Evolutionary conservation across 139 green algal species (phyloP), one percentile per base, ranked within the genome.

Genomic region (Chlamydomonas applanata): DNA sequence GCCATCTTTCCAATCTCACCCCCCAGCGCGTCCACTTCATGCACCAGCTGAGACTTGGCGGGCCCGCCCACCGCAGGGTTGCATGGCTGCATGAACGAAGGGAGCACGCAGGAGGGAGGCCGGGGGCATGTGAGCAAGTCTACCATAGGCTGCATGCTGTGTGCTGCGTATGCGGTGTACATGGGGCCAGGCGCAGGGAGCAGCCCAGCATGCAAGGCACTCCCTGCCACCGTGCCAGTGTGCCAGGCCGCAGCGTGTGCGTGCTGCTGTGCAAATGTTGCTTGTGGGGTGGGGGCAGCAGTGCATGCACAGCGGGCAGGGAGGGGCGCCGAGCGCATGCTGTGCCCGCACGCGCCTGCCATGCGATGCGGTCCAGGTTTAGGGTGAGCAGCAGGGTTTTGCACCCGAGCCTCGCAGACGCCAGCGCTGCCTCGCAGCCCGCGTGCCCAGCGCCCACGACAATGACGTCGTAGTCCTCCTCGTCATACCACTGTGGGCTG

Each of bases 391-490:
- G 85, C 64, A 99, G 86, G 11, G 95, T 99, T 2, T 87, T 85
- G 63, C 82, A 81, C 56, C 94, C 96, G 64, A 94, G 74, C 4
- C 94, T 87, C 0, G 94, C 91, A 3, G 95, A 82, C 9, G 95
- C 95, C 16, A 98, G 89, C 16, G 96, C 95, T 20, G 96, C 96
- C 81, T 99, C 96, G 73, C 94, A 98, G 19, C 96, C 96, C 5
- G 96, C 96, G 77, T 99, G 96, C 11, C 96, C 96, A 0, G 83
- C 96, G 17, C 96, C 96, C 20, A 99, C 94, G 24, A 99, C 94
- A 34, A 99, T 89, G 20, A 99, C 95, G 73, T 98, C 95, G 77
- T 97, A 98, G 36, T 89, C 75, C 72, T 97, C 90, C 34, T 94
- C 91, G 17, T 85, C 86, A 29, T 86, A 73, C 71, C 77, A 81